Base-by-base conservation (phyloP, 441 rosid species). In the Mallotus japonicus region DNA sequence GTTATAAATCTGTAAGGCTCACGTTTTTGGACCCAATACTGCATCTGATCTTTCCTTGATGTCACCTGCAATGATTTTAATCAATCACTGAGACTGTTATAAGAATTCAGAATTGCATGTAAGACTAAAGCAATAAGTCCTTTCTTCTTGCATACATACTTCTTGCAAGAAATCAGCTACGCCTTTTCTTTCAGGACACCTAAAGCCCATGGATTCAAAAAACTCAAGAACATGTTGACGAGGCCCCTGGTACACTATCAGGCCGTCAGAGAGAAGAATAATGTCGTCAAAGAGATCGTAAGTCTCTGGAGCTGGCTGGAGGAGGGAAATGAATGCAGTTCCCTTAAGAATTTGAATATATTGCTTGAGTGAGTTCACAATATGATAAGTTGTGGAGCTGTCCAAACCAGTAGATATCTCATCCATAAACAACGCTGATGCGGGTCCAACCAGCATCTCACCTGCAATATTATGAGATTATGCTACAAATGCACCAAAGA, bases 341-440 rank as follows among this genome's bases (percentile, higher is more conserved):
- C 95, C 97, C 24, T 85, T 78, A 55, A 94, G 83, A 80, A 94
- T 89, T 68, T 92, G 99, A 72, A 89, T 80, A 15, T 68, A 75
- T 75, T 90, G 89, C 83, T 78, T 87, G 19, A 93, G 78, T 4
- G 90, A 87, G 75, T 91, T 91, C 75, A 91, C 92, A 22, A 93
- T 91, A 78, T 89, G 96, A 75, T 73, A 91, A 6, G 97, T 91
- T 0, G 98, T 93, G 7, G 98, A 93, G 76, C 97, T 91, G 74
- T 93, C 98, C 82, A 93, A 73, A 66, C 98, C 97, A 14, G 97
- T 93, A 0, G 98, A 93, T 83, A 93, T 93, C 85, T 93, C 96
- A 42, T 90, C 97, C 98, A 93, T 93, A 77, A 93, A 90, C 60
- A 93, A 67, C 59, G 87, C 95, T 6, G 70, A 85, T 8, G 92